A percentile compares a stretch with the other conserved stretches of the same genome.
phyloP scores from a whole-genome alignment of 345 rosid genomes.

The Syzygium grande region DNA sequence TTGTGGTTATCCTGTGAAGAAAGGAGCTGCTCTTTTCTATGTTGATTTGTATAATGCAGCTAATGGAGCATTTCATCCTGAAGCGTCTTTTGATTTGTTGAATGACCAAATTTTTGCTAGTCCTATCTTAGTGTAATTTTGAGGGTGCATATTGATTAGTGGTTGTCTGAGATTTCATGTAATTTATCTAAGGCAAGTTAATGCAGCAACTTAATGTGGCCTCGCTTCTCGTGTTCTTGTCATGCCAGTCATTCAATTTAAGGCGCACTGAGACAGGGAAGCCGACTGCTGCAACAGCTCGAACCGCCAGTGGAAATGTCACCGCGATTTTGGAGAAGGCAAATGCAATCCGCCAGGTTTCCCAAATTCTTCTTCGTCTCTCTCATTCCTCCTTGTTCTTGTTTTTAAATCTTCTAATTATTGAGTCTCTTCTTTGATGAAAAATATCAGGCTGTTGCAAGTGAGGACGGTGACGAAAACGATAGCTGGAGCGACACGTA shows the following conservation, averaged over 20 bases:
- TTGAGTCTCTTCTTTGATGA: not conserved
- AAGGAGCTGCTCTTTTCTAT: not conserved
- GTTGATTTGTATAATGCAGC: not conserved
- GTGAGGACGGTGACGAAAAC: constrained; percentile 49
- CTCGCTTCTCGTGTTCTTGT: not conserved
- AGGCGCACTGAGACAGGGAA: constrained; percentile 41
- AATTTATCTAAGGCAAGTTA: not conserved
- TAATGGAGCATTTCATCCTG: not conserved
- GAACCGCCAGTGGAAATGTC: constrained; percentile 45
- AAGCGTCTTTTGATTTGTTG: not conserved
- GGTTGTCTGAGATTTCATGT: not conserved
- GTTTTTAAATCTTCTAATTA: not conserved
- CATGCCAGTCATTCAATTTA: constrained; percentile 61
- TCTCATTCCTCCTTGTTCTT: not conserved
- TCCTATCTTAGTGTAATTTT: not conserved
- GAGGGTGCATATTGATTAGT: not conserved
- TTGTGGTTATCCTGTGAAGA: not conserved
- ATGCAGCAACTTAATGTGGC: not conserved
- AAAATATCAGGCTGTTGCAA: constrained; percentile 66
- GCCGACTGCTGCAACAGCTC: constrained; percentile 28
- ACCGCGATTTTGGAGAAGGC: constrained; percentile 89
- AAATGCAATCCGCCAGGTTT: constrained; percentile 91
- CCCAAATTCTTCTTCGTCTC: not conserved
- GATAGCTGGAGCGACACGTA: constrained; percentile 84
- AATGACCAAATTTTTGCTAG: not conserved